Percentiles rank a stretch among this genome's conserved stretches.
phyloP scores from a whole-genome alignment of 345 rosid species.

The Murraya paniculata region DNA sequence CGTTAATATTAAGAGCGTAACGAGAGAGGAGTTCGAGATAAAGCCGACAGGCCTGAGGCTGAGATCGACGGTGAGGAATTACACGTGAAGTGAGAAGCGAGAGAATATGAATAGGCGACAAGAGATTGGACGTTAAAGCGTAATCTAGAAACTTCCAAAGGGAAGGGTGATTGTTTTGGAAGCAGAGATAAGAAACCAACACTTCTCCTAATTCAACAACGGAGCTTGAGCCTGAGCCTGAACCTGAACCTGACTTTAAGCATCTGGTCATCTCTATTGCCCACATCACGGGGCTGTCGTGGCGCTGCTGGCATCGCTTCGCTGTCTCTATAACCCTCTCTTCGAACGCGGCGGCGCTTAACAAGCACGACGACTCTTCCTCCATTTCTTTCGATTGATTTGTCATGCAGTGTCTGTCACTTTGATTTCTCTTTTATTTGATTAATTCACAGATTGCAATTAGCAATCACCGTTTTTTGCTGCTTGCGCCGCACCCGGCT shows the following conservation, averaged over 20 bases:
- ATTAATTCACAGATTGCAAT: not conserved
- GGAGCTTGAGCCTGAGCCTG: conserved; percentile 37
- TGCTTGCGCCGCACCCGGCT: too few species aligned
- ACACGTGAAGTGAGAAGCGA: conserved; percentile 49
- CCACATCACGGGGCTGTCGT: conserved; percentile 30
- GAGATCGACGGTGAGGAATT: conserved; percentile 45
- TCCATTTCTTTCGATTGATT: not conserved
- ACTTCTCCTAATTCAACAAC: conserved; percentile 36
- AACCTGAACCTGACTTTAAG: conserved; percentile 30
- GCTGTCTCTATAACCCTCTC: conserved; percentile 15
- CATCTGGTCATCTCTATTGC: conserved; percentile 39
- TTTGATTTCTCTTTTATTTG: not conserved
- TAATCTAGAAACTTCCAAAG: conserved; percentile 57
- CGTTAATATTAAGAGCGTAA: conserved; percentile 36
- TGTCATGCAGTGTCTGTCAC: not conserved
- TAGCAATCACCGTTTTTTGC: too few species aligned
- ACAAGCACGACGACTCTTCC: not conserved
- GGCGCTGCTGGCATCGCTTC: conserved; percentile 23
- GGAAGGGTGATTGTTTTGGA: conserved; percentile 40
- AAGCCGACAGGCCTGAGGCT: conserved; percentile 54
- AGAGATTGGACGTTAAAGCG: conserved; percentile 39
- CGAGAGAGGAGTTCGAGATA: conserved; percentile 49
- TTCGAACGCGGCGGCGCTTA: conserved; percentile 4
- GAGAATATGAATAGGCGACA: conserved; percentile 50
- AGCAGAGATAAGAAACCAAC: conserved; percentile 45